Conservation (phyloP, 768 basidiomycete genomes). For the Crucibulum laeve region DNA sequence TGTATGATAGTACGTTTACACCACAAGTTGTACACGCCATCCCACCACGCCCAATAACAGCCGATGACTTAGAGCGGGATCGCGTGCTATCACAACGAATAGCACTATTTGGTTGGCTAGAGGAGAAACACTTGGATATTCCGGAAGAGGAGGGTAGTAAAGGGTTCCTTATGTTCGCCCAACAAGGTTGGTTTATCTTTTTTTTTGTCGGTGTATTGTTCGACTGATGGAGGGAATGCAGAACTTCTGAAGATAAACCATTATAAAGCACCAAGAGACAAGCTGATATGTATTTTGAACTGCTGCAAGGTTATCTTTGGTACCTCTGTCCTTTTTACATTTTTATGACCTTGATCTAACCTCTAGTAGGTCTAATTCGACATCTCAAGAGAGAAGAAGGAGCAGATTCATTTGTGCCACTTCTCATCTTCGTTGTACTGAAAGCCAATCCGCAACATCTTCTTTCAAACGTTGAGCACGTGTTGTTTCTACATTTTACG, state of each 20-base stretch:
- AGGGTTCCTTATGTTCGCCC: constrained; percentile 86
- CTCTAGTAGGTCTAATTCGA: constrained; percentile 71
- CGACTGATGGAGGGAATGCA: constrained; percentile 19
- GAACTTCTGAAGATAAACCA: constrained; percentile 96
- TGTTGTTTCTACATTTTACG: constrained; percentile 3
- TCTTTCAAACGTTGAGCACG: constrained; percentile 92
- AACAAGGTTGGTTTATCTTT: constrained; percentile 59
- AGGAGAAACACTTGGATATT: constrained; percentile 86
- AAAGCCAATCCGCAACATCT: constrained; percentile 93
- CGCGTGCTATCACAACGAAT: constrained; percentile 88
- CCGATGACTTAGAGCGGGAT: constrained; percentile 96
- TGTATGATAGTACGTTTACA: constrained; percentile 74
- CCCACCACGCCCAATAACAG: constrained; percentile 75
- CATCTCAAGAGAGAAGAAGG: constrained; percentile 82
- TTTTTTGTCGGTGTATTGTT: neutral
- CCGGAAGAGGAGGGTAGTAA: constrained; percentile 69
- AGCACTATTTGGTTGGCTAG: constrained; percentile 86
- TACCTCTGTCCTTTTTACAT: constrained; percentile 30
- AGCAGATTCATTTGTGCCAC: constrained; percentile 92
- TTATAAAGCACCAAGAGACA: constrained; percentile 98
- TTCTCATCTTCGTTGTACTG: constrained; percentile 90
- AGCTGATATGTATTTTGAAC: constrained; percentile 95
- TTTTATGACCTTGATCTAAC: neutral
- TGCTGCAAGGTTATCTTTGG: constrained; percentile 99
- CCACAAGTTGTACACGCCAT: constrained; percentile 68